Evolutionary conservation across 83 land plant species (phyloP), one percentile per base, ranked within the genome.

Genomic region (Picea mariana): DNA sequence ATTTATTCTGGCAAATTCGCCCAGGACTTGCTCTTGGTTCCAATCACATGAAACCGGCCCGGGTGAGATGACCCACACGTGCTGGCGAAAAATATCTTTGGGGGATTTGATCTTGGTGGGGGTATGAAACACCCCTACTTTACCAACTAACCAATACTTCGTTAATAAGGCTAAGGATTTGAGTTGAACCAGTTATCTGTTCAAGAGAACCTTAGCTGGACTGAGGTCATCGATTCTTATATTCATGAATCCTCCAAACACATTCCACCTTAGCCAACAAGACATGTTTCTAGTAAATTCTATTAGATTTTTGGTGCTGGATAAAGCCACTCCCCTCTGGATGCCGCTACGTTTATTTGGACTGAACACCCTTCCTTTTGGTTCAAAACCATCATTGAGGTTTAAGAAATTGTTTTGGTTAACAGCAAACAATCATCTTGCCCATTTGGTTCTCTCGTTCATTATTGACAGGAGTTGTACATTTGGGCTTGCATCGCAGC

Each of bases 401-500:
- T 44, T 21, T 75, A 21, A 75, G 49, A 75, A 47, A 11, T 4
- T 75, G 21, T 75, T 75, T 47, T 47, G 49, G 77, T 24, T 47
- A 38, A 47, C 47, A 47, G 77, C 23, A 75, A 42, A 49, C 55
- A 44, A 73, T 73, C 77, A 73, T 73, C 21, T 42, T n/a, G 75
- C 47, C 49, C 59, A 11, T 9, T 75, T 47, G 77, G 77, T 15
- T 9, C 77, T n/a, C 77, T 47, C 17, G 13, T 23, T 75, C 26
- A 75, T 47, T 12, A 75, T 75, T 75, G 77, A 55, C 58, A 55
- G 13, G 3, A 55, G 13, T 55, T 55, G 58, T 55, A 3, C 82
- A 83, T 85, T 86, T 85, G 87, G 86, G 84, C 87, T 88, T 89
- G 87, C 83, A 79, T 85, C 84, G 88, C 97, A 97, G 99, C 98